Evolutionary conservation across 192 early-diverging fungal genomes (phyloP), one percentile per base, ranked within the genome.

Genomic region (Mortierella alpina): DNA sequence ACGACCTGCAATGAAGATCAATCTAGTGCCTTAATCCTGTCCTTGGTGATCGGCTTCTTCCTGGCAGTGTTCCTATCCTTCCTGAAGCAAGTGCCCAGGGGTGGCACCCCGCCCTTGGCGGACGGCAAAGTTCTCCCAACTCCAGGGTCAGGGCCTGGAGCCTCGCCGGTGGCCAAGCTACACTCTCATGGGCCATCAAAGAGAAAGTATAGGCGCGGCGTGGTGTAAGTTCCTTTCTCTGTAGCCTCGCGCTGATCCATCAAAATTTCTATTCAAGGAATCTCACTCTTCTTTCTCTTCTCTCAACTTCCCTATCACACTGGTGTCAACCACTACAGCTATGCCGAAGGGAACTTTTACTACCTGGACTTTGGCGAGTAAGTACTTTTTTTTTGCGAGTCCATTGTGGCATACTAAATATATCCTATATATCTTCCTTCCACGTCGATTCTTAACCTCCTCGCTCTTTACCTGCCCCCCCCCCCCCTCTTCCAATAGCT

Each of bases 331-430:
- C 1, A 31, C 31, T 18, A 11, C 62, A 75, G 73, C 20, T 75
- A 75, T 53, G 66, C 65, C 1, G 50, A 75, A 68, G 73, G 77
- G 18, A 80, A 80, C 66, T 57, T 46, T 63, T 80, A 80, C 42
- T 80, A 80, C 49, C 59, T 80, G 45, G 77, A 80, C 41, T 80
- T 80, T 67, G 77, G 77, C 63, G 77, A 80, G 72, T 74, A 74
- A 46, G 72, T 66, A n/a, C n/a, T n/a, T 47, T 4, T 12, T 31
- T 18, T 13, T 46, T 8, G 17, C 15, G 2, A 3, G 31, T 13
- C 17, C 2, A 6, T 46, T 15, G 10, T 1, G 31, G 18, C 44
- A 11, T 17, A 4, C 46, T n/a, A 31, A 42, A 20, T 59, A 40
- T 9, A 12, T 44, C 17, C 18, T 56, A 56, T n/a, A 13, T 31